Conservation (phyloP, 2,329 filamentous ascomycete species). For the Lasiodiplodia theobromae region DNA sequence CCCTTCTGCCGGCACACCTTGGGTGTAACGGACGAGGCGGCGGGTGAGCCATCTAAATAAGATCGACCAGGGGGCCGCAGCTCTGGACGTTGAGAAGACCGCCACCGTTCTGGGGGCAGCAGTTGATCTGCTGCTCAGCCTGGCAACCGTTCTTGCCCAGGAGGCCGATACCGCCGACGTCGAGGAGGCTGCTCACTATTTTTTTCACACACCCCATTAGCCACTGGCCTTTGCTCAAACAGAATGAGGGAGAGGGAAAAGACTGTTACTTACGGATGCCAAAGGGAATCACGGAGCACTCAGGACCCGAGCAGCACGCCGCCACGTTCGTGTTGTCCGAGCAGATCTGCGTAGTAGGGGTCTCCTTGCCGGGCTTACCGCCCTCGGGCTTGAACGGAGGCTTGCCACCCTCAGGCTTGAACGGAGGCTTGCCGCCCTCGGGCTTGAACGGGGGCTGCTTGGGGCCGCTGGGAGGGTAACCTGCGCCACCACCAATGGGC, state of each 20-base stretch:
- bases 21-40: no score
- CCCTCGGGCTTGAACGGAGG: no score
- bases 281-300: neutral
- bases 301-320: neutral
- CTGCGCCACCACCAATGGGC: neutral
- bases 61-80: slow-evolving; percentile 3
- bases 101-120: neutral
- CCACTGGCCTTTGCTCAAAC: neutral
- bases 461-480: neutral
- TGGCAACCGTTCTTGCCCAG: neutral
- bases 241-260: neutral
- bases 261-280: neutral
- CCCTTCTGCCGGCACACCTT: neutral
- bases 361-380: neutral
- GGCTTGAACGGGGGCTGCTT: neutral
- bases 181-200: slow-evolving; percentile 4
- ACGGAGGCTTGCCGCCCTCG: neutral
- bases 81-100: neutral
- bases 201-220: neutral
- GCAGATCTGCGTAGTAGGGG: neutral
- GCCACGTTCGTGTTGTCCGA: slow-evolving; percentile 8
- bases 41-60: neutral
- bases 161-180: neutral
- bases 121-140: slow-evolving; percentile 5
- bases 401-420: no score